A percentile compares a stretch with the other conserved stretches of the same genome.
Conservation (phyloP, 2,329 filamentous ascomycete genomes). For the Teratosphaeria nubilosa region DNA sequence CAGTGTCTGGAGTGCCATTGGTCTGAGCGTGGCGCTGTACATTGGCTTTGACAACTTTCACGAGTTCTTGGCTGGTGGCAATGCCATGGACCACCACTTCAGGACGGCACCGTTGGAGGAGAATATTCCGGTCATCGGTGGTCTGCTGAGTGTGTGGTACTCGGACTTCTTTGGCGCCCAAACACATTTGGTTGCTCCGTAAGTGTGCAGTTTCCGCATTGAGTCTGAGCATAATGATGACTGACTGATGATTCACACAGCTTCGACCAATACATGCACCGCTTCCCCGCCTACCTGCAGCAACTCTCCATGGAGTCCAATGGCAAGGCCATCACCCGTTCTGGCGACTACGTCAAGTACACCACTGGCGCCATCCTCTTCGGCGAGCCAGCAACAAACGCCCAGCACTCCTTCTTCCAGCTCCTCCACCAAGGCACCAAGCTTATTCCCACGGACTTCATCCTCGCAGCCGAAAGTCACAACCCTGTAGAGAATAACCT, state of each 20-base stretch:
- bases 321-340: slow-evolving; percentile 90
- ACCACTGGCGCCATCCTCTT: slow-evolving; percentile 94
- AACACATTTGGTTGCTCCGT: slow-evolving; percentile 93
- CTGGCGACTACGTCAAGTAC: slow-evolving; percentile 84
- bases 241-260: slow-evolving; percentile 33
- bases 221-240: background rate
- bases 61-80: slow-evolving; percentile 85
- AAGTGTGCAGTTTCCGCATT: slow-evolving; percentile 33
- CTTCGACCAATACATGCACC: slow-evolving; percentile 98
- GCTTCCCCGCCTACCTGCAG: slow-evolving; percentile 97
- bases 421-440: slow-evolving; percentile 98
- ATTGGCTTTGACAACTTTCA: slow-evolving; percentile 97
- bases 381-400: slow-evolving; percentile 96
- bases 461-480: slow-evolving; percentile 90
- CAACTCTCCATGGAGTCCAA: slow-evolving; percentile 99
- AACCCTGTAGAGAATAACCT: slow-evolving; percentile 87
- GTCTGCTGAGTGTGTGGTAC: slow-evolving; percentile 95
- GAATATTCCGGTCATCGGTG: slow-evolving; percentile 89
- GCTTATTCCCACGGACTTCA: slow-evolving; percentile 96
- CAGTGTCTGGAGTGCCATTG: slow-evolving; percentile 98
- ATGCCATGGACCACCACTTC: slow-evolving; percentile 99
- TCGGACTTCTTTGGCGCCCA: slow-evolving; percentile 97
- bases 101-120: slow-evolving; percentile 77
- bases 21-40: slow-evolving; percentile 85
- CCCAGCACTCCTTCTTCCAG: slow-evolving; percentile 99